phyloP scores from a whole-genome alignment of 1,284 basidiomycete genomes.

The Mycosarcoma maydis region DNA sequence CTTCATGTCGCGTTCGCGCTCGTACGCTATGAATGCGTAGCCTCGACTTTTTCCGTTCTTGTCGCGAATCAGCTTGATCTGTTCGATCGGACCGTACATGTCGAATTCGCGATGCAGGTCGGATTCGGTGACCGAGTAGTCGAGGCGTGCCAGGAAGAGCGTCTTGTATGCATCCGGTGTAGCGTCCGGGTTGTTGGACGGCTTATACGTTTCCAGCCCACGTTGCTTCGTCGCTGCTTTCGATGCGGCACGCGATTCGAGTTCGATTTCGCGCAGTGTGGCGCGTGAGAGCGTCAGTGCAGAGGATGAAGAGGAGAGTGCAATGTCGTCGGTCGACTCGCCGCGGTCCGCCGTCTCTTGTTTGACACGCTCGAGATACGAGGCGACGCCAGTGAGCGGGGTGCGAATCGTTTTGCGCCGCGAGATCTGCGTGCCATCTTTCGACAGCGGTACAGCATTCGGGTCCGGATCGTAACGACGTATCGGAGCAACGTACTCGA shows the following conservation, averaged over 20 bases:
- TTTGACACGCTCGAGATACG: conserved; percentile 55
- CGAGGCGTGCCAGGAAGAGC: conserved; percentile 88
- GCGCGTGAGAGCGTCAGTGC: conserved; percentile 45
- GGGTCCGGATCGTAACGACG: conserved; percentile 48
- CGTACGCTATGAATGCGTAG: conserved; percentile 97
- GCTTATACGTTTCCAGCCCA: conserved; percentile 73
- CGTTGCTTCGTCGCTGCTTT: conserved; percentile 29
- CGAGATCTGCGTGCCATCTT: conserved; percentile 15
- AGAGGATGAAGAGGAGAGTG: conserved; percentile 16
- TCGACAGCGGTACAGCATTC: conserved; percentile 25
- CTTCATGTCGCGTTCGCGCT: conserved; percentile 94
- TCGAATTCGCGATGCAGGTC: conserved; percentile 95
- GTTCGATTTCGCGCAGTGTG: conserved; percentile 50
- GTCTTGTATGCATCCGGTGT: conserved; percentile 98
- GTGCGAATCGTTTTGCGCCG: conserved; percentile 25
- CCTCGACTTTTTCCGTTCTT: conserved; percentile 81
- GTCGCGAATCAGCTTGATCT: conserved; percentile 88
- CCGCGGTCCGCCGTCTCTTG: conserved; percentile 59
- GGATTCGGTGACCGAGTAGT: conserved; percentile 86
- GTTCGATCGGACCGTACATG: conserved; percentile 90
- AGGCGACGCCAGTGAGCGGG: conserved; percentile 57
- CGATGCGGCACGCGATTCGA: conserved; percentile 31
- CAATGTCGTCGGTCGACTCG: conserved; percentile 57
- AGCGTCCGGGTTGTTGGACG: conserved; percentile 89
- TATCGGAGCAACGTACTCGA: conserved; percentile 49